phyloP scores from a whole-genome alignment of 768 basidiomycete species.

The Boletus rubroflammeus region DNA sequence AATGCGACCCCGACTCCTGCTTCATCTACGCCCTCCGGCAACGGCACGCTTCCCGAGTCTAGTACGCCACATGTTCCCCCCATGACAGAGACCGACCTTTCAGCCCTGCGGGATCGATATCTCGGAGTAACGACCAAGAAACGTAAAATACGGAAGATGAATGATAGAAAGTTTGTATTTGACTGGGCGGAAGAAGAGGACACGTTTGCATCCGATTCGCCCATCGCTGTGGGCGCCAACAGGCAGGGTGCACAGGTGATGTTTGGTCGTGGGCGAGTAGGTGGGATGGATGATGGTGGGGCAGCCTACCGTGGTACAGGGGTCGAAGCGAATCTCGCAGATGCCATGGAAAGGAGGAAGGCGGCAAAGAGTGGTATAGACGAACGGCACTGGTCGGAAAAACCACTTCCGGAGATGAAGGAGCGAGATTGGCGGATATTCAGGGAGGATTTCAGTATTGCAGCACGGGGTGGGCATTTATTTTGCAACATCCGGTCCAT shows the following conservation, averaged over 20 bases:
- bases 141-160: slow-evolving; percentile 91
- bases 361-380: slow-evolving; percentile 81
- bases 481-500: not conserved
- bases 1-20: slow-evolving; percentile 49
- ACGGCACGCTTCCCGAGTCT: slow-evolving; percentile 33
- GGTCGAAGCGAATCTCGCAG: slow-evolving; percentile 59
- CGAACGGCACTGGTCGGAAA: slow-evolving; percentile 98
- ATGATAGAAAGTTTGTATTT: slow-evolving; percentile 97
- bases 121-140: slow-evolving; percentile 94
- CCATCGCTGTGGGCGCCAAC: slow-evolving; percentile 64
- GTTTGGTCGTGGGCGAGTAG: slow-evolving; percentile 82
- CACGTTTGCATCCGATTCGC: slow-evolving; percentile 76
- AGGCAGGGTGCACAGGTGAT: slow-evolving; percentile 83
- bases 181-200: slow-evolving; percentile 99
- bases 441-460: slow-evolving; percentile 96
- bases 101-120: slow-evolving; percentile 86
- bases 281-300: slow-evolving; percentile 83
- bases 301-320: slow-evolving; percentile 33
- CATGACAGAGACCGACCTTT: slow-evolving; percentile 78
- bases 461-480: slow-evolving; percentile 67
- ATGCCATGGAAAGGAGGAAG: slow-evolving; percentile 77
- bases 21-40: slow-evolving; percentile 34
- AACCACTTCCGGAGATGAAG: slow-evolving; percentile 85
- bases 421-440: slow-evolving; percentile 99
- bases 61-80: slow-evolving; percentile 49